phyloP scores from a whole-genome alignment of 495 filamentous ascomycete species.

The Diplogelasinospora grovesii region DNA sequence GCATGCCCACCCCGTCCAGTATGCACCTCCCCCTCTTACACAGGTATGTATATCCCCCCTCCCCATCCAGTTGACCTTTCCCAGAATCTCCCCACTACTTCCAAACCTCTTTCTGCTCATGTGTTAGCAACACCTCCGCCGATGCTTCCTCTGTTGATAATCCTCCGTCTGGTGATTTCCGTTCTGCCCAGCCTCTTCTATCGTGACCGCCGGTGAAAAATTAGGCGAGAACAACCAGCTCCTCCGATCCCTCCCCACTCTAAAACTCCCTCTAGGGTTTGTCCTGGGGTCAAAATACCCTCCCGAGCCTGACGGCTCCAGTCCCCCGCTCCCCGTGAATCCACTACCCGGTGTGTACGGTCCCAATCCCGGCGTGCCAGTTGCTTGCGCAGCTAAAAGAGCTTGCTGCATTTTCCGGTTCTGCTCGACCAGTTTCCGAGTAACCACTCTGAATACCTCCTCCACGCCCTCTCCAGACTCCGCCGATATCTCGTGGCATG shows the following conservation, averaged over 20 bases:
- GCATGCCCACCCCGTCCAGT: neutral
- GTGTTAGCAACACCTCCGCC: neutral
- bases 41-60: no score
- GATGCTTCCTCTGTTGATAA: no score
- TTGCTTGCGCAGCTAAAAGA: slow-evolving; percentile 37
- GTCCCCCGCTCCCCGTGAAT: neutral
- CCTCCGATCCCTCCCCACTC: slow-evolving; percentile 54
- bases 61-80: neutral
- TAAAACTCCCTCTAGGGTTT: slow-evolving; percentile 49
- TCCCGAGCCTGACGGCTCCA: slow-evolving; percentile 18
- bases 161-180: neutral
- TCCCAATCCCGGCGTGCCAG: slow-evolving; percentile 29
- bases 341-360: neutral
- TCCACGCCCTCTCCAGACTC: slow-evolving; percentile 95
- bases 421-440: slow-evolving; percentile 90
- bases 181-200: neutral
- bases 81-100: slow-evolving; percentile 9
- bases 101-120: neutral
- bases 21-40: neutral
- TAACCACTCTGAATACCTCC: slow-evolving; percentile 93
- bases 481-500: slow-evolving; percentile 92
- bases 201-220: slow-evolving; percentile 43
- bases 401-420: slow-evolving; percentile 61
- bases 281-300: slow-evolving; percentile 44
- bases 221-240: slow-evolving; percentile 54